A percentile compares a stretch with the other conserved stretches of the same genome.
These are phyloP conservation scores for Mucuna pruriens DNA, from an alignment of 306 rosid species.

Conservation along the genomic window DNA sequence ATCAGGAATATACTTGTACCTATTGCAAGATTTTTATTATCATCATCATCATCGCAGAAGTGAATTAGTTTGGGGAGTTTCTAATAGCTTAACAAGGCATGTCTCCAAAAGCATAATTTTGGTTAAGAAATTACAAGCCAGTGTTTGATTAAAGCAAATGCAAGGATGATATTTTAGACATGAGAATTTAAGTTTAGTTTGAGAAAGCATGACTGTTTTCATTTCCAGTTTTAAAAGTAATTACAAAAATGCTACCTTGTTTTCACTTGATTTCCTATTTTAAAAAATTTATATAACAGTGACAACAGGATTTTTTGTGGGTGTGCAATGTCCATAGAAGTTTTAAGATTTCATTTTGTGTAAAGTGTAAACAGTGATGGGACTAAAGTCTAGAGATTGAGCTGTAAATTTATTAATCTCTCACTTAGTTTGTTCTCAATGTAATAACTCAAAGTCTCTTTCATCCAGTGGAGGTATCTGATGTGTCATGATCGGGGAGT, in stretches of 20 bases:
- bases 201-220: neutral
- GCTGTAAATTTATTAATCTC: neutral
- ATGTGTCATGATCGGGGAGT: neutral
- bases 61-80: neutral
- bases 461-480: neutral
- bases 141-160: too few relatives aligned
- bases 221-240: neutral
- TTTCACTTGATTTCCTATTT: neutral
- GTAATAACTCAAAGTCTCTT: neutral
- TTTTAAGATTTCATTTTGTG: neutral
- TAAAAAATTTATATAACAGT: neutral
- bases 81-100: neutral
- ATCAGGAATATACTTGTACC: neutral
- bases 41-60: neutral
- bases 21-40: neutral
- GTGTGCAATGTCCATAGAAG: neutral
- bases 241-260: neutral
- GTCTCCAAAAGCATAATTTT: neutral
- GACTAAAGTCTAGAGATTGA: neutral
- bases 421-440: neutral
- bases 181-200: neutral
- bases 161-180: neutral
- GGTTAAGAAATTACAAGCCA: too few relatives aligned
- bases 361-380: neutral
- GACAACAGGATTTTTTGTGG: neutral